Percentiles rank a stretch among this genome's conserved stretches.
Conservation (phyloP, 495 filamentous ascomycete genomes). For the Aspergillus panamensis region DNA sequence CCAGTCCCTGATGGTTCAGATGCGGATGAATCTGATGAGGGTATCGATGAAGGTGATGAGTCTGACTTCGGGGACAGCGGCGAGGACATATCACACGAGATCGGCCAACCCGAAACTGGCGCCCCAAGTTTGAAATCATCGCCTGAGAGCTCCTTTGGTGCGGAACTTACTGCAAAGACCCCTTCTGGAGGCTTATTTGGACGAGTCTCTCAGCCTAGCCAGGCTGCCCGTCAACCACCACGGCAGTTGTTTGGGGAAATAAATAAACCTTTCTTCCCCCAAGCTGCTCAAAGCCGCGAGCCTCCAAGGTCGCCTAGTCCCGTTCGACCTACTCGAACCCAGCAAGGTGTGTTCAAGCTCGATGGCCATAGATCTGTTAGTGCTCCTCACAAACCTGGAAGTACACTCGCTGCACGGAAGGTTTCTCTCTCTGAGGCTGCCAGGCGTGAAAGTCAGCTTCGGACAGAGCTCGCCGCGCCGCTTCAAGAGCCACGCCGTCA, state of each 20-base stretch:
- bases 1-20: constrained; percentile 15
- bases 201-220: constrained; percentile 26
- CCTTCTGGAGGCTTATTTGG: constrained; percentile 42
- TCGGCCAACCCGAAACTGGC: constrained; percentile 46
- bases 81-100: constrained; percentile 57
- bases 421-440: constrained; percentile 37
- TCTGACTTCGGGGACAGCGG: constrained; percentile 39
- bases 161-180: constrained; percentile 31
- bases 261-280: constrained; percentile 54
- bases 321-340: constrained; percentile 49
- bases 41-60: constrained; percentile 39
- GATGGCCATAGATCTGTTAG: constrained; percentile 56
- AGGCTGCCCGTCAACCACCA: constrained; percentile 23
- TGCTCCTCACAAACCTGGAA: constrained; percentile 46
- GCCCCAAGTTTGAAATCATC: constrained; percentile 53
- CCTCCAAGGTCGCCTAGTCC: constrained; percentile 80
- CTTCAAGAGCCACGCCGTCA: constrained; percentile 35
- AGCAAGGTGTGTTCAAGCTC: constrained; percentile 44
- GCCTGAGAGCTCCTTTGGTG: constrained; percentile 65
- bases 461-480: constrained; percentile 24
- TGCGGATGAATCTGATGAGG: constrained; percentile 33
- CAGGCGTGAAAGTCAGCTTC: constrained; percentile 29
- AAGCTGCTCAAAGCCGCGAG: constrained; percentile 46
- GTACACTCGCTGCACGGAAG: constrained; percentile 38
- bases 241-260: constrained; percentile 66